Base-by-base conservation (phyloP, 805 yeast species). In the Candida berthetii region DNA sequence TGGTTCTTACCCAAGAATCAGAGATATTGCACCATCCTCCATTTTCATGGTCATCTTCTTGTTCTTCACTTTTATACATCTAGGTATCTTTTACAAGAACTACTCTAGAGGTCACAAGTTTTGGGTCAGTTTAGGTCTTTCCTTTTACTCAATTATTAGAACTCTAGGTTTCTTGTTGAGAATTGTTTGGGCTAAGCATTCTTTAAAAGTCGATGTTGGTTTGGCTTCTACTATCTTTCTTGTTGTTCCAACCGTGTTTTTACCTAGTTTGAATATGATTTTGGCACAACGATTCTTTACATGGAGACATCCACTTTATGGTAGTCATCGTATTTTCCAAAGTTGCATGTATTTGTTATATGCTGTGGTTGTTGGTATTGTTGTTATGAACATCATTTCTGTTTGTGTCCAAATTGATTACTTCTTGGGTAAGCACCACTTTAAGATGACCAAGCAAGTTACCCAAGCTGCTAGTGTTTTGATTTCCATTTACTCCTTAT, bases 271-370 rank as follows among this genome's bases (percentile, higher is more conserved):
- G 53, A 80, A 80, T 53, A 67, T 82, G 60, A 72, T 82, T 22
- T 61, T 84, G 43, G 86, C 86, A 8, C 89, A 82, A 60, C 72
- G 90, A 58, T 63, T 82, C 24, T 81, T 82, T 64, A 80, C 86
- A 11, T 83, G 89, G 88, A 69, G 81, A 60, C 90, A 84, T 58
- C 90, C 91, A 11, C 76, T 74, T 34, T 74, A 77, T 15, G 90
- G 89, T 31, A 65, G 75, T 20, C 61, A 72, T 37, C 65, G 59
- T 47, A 41, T 67, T 19, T 77, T 83, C 49, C 72, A 75, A 71
- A 38, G 43, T 32, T 37, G 63, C 20, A 74, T 82, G 82, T 56
- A 69, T 39, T 36, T 64, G 7, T 53, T 81, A 35, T 83, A 83
- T 53, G 51, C 65, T 6, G 48, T 78, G 27, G 87, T 83, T 25